Evolutionary conservation across 2,329 filamentous ascomycete genomes (phyloP).

Genomic region (Hypoxylon sp.): DNA sequence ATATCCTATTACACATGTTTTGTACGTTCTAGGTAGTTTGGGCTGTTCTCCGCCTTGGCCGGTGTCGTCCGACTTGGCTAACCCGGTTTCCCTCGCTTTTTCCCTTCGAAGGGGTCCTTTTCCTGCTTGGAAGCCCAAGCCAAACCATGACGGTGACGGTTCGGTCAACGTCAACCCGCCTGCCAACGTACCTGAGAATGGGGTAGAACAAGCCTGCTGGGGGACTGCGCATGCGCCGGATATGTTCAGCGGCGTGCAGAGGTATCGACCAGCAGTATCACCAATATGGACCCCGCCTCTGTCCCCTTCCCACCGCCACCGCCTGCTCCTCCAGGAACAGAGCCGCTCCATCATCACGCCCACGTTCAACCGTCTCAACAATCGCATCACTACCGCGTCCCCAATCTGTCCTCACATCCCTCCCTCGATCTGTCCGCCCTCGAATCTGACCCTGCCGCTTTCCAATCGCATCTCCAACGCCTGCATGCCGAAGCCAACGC

Average conservation of each 20-base stretch:
- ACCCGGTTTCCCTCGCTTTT: conserved; percentile 14
- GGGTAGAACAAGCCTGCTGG: conserved; percentile 41
- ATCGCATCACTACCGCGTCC: conserved; percentile 43
- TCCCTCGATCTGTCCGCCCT: conserved; percentile 56
- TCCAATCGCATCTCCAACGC: conserved; percentile 50
- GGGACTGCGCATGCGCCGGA: conserved; percentile 43
- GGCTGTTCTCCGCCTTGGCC: conserved; percentile 29
- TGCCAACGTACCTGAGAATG: conserved; percentile 47
- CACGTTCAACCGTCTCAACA: conserved; percentile 29
- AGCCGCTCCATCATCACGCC: conserved; percentile 39
- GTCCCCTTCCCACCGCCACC: conserved; percentile 41
- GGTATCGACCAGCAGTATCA: conserved; percentile 33
- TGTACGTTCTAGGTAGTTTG: conserved; percentile 34
- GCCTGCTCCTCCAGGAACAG: conserved; percentile 26
- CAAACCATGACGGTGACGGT: conserved; percentile 40
- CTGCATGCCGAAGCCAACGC: conserved; percentile 50
- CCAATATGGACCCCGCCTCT: conserved; percentile 47
- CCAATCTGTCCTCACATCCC: conserved; percentile 51
- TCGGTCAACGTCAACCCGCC: conserved; percentile 13
- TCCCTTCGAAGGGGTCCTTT: not conserved
- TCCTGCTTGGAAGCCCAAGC: conserved; percentile 11
- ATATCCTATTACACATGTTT: conserved; percentile 22
- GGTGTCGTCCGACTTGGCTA: conserved; percentile 39
- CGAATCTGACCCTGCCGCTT: conserved; percentile 54
- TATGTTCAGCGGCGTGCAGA: conserved; percentile 45